Evolutionary conservation across 768 basidiomycete genomes (phyloP), one percentile per base, ranked within the genome.

Genomic region (Collybia nuda): DNA sequence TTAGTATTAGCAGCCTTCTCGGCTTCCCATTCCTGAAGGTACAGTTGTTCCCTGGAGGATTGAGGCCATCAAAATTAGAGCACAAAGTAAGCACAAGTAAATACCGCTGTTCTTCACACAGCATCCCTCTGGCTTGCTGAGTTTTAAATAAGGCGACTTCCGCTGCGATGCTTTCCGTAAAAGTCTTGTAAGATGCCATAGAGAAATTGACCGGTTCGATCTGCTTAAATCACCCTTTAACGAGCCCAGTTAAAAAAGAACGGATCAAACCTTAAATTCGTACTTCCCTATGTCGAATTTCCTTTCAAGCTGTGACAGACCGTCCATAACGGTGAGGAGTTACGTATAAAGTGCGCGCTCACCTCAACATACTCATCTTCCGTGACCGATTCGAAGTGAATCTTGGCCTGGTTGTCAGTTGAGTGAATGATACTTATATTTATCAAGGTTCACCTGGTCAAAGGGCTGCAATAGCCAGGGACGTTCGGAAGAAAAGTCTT

Each of bases 381-480:
- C 19, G 50, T 67, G 35, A 85, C 68, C 0, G 70, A 66, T 14
- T 75, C 71, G 56, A 85, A 84, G 14, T 68, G 66, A n/a, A 86
- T 63, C 79, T 82, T 37, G 2, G n/a, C 0, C 18, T 21, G 5
- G 35, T 35, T 37, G 5, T n/a, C n/a, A 40, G 43, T n/a, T n/a
- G n/a, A 44, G 22, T 12, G 8, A 18, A 9, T 32, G 47, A 36
- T 9, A n/a, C 12, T 14, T 26, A 7, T 43, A 12, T 19, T 6
- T 5, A 32, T 28, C n/a, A 6, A 1, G 2, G 21, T 61, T n/a
- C 44, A 78, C 82, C 63, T 85, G 82, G 56, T 87, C 85, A 50
- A 88, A 88, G 0, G 80, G 76, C 7, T 73, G 64, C 3, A 88
- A 65, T 3, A 88, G 56, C 84, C 86, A 86, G 1, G 84, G 85